Conservation (phyloP, 805 yeast genomes). For the Metschnikowia gelsemii region DNA sequence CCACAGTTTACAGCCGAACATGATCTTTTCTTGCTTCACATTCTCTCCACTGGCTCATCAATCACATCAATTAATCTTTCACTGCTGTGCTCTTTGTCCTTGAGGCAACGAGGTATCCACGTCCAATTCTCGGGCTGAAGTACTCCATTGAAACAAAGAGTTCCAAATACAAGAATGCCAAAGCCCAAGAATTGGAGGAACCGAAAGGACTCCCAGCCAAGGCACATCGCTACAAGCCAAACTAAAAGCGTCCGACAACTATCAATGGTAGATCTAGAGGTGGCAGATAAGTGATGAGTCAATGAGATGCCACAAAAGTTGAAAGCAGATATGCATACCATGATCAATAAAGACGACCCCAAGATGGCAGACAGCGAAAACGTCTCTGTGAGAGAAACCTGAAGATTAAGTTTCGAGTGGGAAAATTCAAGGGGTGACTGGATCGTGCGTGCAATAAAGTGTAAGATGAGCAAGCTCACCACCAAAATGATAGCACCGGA, state of each 20-base stretch:
- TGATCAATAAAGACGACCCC: conserved; percentile 56
- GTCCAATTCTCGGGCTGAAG: conserved; percentile 50
- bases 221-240: conserved; percentile 64
- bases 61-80: conserved; percentile 26
- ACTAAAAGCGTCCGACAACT: conserved; percentile 73
- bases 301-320: conserved; percentile 72
- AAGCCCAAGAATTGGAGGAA: conserved; percentile 67
- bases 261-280: conserved; percentile 76
- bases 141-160: conserved; percentile 71
- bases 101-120: conserved; percentile 49
- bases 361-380: conserved; percentile 45
- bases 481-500: conserved; percentile 55
- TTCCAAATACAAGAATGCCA: conserved; percentile 62
- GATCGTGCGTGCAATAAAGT: conserved; percentile 39
- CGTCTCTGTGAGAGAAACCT: conserved; percentile 50
- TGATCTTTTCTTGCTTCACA: too few species aligned
- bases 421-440: conserved; percentile 34
- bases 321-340: conserved; percentile 71
- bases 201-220: conserved; percentile 76
- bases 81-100: conserved; percentile 17
- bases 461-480: conserved; percentile 44
- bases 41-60: conserved; percentile 33
- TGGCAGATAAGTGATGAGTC: conserved; percentile 66
- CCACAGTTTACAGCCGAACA: too few species aligned
- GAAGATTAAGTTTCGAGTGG: conserved; percentile 55